phyloP scores from a whole-genome alignment of 2,329 filamentous ascomycete genomes.

The Alternaria sp. region DNA sequence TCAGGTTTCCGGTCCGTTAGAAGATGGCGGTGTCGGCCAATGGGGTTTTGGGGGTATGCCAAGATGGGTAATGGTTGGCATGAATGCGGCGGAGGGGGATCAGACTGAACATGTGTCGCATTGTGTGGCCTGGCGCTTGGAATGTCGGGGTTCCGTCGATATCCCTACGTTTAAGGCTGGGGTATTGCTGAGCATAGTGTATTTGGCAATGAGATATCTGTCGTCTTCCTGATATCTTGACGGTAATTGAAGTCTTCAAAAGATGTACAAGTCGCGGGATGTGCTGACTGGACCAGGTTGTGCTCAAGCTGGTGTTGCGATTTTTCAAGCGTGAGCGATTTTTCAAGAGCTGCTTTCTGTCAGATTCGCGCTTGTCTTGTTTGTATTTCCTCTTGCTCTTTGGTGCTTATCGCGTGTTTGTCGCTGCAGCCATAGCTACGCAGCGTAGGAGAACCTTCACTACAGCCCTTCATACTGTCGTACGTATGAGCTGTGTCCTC shows the following conservation, averaged over 20 bases:
- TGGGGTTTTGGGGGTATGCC: background rate
- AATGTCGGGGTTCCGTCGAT: constrained; percentile 25
- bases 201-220: background rate
- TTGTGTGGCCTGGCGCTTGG: constrained; percentile 23
- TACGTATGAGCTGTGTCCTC: background rate
- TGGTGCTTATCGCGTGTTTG: background rate
- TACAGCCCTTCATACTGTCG: background rate
- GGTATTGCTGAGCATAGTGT: background rate
- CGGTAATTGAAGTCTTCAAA: background rate
- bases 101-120: constrained; percentile 31
- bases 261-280: background rate
- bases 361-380: background rate
- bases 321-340: rapidly evolving
- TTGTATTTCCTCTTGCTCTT: background rate
- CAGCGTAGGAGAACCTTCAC: background rate
- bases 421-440: background rate
- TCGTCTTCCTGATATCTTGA: background rate
- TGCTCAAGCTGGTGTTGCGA: background rate
- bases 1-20: constrained; percentile 32
- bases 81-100: constrained; percentile 13
- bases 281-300: background rate
- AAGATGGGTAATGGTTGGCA: constrained; percentile 2
- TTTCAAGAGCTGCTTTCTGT: background rate
- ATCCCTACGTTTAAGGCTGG: constrained; percentile 2
- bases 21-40: constrained; percentile 7